Evolutionary conservation across 768 basidiomycete species (phyloP).

Genomic region (Phaeotremella skinneri): DNA sequence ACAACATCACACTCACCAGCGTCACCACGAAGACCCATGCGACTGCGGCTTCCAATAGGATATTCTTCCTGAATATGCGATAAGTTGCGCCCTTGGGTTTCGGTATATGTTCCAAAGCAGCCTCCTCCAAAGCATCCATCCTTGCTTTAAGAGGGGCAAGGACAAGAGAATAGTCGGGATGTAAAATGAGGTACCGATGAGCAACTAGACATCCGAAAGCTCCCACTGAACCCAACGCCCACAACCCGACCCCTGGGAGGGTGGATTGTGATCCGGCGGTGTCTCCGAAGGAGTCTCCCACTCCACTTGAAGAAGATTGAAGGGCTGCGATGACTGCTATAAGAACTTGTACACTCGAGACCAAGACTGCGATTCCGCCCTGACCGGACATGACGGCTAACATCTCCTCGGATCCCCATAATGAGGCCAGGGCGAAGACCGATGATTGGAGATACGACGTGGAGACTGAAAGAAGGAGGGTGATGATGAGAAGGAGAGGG

Average conservation of each 20-base stretch:
- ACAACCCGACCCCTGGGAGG: conserved; percentile 34
- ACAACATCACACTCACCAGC: conserved; percentile 58
- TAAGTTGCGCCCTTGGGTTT: conserved; percentile 12
- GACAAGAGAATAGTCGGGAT: conserved; percentile 25
- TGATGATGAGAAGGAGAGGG: conserved; percentile 64
- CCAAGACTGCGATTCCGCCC: conserved; percentile 76
- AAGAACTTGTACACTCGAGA: conserved; percentile 72
- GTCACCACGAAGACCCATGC: conserved; percentile 76
- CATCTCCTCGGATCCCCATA: conserved; percentile 71
- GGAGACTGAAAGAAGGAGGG: conserved; percentile 60
- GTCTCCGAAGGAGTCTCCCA: conserved; percentile 27
- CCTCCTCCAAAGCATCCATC: background rate
- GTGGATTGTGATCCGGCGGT: conserved; percentile 8
- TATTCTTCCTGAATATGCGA: conserved; percentile 57
- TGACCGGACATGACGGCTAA: conserved; percentile 77
- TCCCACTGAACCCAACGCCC: conserved; percentile 29
- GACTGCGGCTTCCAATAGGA: conserved; percentile 67
- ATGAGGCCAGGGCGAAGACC: conserved; percentile 72
- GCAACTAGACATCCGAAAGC: conserved; percentile 27
- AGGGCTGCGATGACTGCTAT: conserved; percentile 52
- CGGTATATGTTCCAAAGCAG: background rate
- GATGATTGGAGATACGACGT: conserved; percentile 76
- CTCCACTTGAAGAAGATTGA: conserved; percentile 4
- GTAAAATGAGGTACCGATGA: conserved; percentile 21
- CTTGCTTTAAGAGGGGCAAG: conserved; percentile 5